These are phyloP conservation scores for Acer campestre DNA, from an alignment of 345 rosid genomes.

Conservation along the genomic window DNA sequence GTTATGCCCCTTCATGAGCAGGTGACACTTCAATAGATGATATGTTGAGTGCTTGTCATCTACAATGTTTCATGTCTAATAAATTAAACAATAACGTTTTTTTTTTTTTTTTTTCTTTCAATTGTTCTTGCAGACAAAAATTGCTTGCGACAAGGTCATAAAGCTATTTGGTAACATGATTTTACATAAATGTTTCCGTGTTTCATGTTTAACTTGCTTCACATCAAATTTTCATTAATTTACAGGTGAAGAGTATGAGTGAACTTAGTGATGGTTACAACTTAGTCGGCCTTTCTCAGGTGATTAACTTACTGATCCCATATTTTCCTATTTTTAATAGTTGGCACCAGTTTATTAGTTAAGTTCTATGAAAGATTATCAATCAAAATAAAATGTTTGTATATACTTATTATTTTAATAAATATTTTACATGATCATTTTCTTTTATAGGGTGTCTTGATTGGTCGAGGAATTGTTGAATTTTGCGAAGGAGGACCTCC, in stretches of 20 bases:
- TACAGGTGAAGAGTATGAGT: slow-evolving; percentile 68
- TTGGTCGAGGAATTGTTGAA: slow-evolving; percentile 78
- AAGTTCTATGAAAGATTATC: background rate
- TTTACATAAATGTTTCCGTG: background rate
- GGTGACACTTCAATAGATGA: slow-evolving; percentile 38
- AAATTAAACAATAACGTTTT: slow-evolving; percentile 8
- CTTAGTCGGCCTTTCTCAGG: slow-evolving; percentile 93
- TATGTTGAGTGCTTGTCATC: slow-evolving; percentile 11
- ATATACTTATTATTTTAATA: background rate
- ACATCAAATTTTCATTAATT: slow-evolving; percentile 19
- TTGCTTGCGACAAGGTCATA: slow-evolving; percentile 84
- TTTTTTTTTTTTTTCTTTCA: background rate
- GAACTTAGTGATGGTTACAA: slow-evolving; percentile 75
- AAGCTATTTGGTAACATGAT: slow-evolving; percentile 27
- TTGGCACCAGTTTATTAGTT: background rate
- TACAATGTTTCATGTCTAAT: slow-evolving; percentile 3
- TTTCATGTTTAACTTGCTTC: slow-evolving; percentile 15
- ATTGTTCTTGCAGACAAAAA: slow-evolving; percentile 60
- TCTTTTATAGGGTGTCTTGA: slow-evolving; percentile 60
- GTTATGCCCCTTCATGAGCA: slow-evolving; percentile 78
- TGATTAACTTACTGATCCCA: slow-evolving; percentile 16
- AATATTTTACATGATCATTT: slow-evolving; percentile 3
- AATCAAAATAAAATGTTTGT: background rate
- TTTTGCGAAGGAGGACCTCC: slow-evolving; percentile 85
- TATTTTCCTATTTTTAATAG: background rate